Conservation (phyloP, 140 eudicot species). For the Senecio squalidus region DNA sequence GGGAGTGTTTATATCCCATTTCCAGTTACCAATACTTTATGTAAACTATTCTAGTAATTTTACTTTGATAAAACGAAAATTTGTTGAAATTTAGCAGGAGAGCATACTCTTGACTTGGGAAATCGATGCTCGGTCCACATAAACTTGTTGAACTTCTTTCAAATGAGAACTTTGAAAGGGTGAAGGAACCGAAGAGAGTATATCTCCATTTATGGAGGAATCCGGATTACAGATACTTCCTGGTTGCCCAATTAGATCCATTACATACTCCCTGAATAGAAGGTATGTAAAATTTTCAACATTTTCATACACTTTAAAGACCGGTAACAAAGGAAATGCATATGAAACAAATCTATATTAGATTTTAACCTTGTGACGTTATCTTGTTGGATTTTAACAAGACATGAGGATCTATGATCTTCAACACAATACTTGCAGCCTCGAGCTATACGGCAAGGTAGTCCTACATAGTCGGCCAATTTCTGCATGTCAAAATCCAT, state of each 20-base stretch:
- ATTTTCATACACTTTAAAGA: not conserved
- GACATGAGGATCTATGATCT: constrained; percentile 86
- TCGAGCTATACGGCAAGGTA: constrained; percentile 95
- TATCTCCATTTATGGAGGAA: constrained; percentile 73
- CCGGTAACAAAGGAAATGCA: not conserved
- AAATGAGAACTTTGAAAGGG: constrained; percentile 74
- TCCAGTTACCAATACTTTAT: not conserved
- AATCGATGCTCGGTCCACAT: constrained; percentile 31
- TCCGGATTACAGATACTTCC: constrained; percentile 76
- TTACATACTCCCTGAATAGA: constrained; percentile 76
- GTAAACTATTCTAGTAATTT: too few species aligned
- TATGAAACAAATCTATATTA: not conserved
- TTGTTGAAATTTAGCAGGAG: not conserved
- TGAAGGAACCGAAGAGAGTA: constrained; percentile 62
- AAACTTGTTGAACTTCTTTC: constrained; percentile 58
- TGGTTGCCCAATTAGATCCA: constrained; percentile 84
- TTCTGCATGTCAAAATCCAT: constrained; percentile 38
- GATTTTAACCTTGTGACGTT: constrained; percentile 41
- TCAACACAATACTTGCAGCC: constrained; percentile 90
- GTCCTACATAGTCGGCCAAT: constrained; percentile 88
- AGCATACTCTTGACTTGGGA: constrained; percentile 36
- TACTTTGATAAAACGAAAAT: not conserved
- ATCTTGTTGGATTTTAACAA: constrained; percentile 69
- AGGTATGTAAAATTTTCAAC: not conserved
- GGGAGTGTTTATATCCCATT: too few species aligned